Percentiles rank a stretch among this genome's conserved stretches.
phyloP scores from a whole-genome alignment of 176 grass and related monocot species.

The Paspalum notatum region DNA sequence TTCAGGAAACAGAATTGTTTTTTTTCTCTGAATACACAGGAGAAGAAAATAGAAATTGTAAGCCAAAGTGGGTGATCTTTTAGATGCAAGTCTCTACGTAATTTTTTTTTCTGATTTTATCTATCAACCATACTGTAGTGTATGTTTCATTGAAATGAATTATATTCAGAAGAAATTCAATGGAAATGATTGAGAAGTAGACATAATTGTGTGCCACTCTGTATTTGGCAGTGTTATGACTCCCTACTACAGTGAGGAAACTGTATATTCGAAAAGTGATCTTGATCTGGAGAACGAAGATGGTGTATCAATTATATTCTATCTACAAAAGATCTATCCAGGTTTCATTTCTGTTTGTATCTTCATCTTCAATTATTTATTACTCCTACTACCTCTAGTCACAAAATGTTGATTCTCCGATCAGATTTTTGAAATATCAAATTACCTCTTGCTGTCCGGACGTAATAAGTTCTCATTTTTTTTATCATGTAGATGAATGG shows the following conservation, averaged over 20 bases:
- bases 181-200: slow-evolving; percentile 26
- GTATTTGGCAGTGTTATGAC: slow-evolving; percentile 86
- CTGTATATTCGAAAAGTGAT: slow-evolving; percentile 90
- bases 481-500: slow-evolving; percentile 84
- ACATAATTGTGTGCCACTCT: slow-evolving; percentile 24
- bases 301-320: slow-evolving; percentile 97
- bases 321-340: slow-evolving; percentile 99
- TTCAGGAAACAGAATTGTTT: background rate
- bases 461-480: background rate
- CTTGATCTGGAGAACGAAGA: slow-evolving; percentile 99
- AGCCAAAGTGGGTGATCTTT: background rate
- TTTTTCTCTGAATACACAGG: background rate
- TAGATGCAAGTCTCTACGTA: background rate
- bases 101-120: slow-evolving; percentile 2
- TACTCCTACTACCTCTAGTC: background rate
- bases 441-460: no score
- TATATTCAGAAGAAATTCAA: background rate
- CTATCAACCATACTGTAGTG: background rate
- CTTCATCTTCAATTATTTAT: slow-evolving; percentile 19
- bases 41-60: background rate
- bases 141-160: background rate
- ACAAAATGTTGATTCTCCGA: no score
- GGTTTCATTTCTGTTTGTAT: slow-evolving; percentile 49
- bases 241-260: slow-evolving; percentile 98
- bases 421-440: no score